Evolutionary conservation across 176 grass and related monocot genomes (phyloP).

Genomic region (Cymbopogon citratus): DNA sequence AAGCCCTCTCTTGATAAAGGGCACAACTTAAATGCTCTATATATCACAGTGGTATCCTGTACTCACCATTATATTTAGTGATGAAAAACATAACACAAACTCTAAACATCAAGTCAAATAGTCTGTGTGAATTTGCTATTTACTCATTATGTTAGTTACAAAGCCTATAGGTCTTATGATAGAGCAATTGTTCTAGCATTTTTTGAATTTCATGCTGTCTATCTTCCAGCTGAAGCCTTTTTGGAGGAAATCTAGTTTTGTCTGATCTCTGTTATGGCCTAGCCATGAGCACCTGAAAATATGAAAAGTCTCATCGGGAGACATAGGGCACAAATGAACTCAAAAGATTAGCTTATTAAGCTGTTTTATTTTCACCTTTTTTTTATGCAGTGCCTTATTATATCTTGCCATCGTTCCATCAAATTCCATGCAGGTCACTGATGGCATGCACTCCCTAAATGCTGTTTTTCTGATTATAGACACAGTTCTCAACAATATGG

Average conservation of each 20-base stretch:
- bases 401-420: background rate
- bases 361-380: background rate
- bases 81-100: background rate
- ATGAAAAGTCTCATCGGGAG: background rate
- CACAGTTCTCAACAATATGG: constrained; percentile 76
- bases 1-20: background rate
- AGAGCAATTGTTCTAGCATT: background rate
- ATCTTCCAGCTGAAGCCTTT: background rate
- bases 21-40: background rate
- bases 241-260: background rate
- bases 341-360: background rate
- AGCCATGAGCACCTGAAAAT: background rate
- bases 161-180: background rate
- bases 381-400: background rate
- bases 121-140: background rate
- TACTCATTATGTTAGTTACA: background rate
- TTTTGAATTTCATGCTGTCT: background rate
- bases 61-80: background rate
- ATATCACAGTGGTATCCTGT: background rate
- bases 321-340: background rate
- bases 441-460: constrained; percentile 86
- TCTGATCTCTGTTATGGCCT: background rate
- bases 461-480: constrained; percentile 70
- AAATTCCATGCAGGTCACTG: constrained; percentile 47
- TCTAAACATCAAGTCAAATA: background rate